phyloP scores from a whole-genome alignment of 2,329 filamentous ascomycete species.

The Pseudocercospora cruenta region DNA sequence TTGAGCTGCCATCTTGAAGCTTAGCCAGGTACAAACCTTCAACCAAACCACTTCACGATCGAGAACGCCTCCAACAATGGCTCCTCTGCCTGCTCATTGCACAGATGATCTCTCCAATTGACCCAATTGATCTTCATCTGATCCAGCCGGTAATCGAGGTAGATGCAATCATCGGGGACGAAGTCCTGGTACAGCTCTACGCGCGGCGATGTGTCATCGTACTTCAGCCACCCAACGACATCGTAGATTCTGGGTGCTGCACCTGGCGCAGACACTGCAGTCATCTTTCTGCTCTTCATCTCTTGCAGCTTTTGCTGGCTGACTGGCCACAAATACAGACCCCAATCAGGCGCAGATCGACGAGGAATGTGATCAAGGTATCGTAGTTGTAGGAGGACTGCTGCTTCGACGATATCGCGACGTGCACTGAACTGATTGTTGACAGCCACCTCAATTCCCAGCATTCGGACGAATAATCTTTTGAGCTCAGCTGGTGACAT shows the following conservation, averaged over 20 bases:
- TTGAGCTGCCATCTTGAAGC: too few relatives aligned
- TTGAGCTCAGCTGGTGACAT: not conserved
- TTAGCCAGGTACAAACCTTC: not conserved
- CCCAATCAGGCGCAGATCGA: not conserved
- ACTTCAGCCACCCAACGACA: not conserved
- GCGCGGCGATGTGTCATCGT: not conserved
- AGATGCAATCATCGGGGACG: not conserved
- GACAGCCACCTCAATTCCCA: not conserved
- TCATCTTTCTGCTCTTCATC: not conserved
- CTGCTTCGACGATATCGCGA: not conserved
- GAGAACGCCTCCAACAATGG: not conserved
- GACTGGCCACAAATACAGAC: not conserved
- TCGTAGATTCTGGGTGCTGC: not conserved
- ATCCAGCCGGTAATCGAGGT: not conserved
- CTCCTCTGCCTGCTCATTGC: not conserved
- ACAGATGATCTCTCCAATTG: not conserved
- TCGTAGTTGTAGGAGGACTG: not conserved
- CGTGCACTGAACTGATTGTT: not conserved
- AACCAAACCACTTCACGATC: not conserved
- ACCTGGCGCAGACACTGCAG: not conserved
- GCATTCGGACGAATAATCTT: not conserved
- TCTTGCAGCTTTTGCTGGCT: not conserved
- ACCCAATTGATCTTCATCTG: not conserved
- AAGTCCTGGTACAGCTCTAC: not conserved
- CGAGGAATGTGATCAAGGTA: not conserved